Evolutionary conservation across 345 rosid species (phyloP), one percentile per base, ranked within the genome.

Genomic region (Arabis hirsuta): DNA sequence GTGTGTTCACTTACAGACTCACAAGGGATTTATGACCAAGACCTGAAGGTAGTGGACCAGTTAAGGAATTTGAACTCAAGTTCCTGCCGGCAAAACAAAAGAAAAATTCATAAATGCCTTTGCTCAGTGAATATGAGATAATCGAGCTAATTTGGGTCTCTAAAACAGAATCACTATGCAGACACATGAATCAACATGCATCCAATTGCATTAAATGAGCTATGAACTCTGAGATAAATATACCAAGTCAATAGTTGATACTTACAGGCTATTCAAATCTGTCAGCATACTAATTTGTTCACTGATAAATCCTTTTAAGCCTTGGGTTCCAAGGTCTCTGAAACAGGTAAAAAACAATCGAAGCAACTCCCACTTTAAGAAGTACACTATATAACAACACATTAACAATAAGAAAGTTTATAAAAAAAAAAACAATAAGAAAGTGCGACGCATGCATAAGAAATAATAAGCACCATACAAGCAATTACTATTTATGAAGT

Each of bases 261-360:
- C 99, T 88, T 86, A 96, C 99, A 96, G 71, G 87, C 83, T 81
- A 76, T 86, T 86, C 90, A 96, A 85, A 81, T 96, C 53, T 31
- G 86, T 78, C 76, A 96, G 81, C 69, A 85, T 95, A 76, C 90
- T 74, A 72, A 96, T 92, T 80, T 85, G 85, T 64, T 90, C 97
- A 68, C 95, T 87, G 50, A 92, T 83, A 66, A 53, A 84, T 45
- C 99, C 99, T 85, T 86, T 90, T 84, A 96, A 79, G 69, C 91
- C 97, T 84, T 87, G 99, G 69, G 90, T 88, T 68, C 85, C 91
- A 51, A 96, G 96, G 80, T 96, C 97, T 77, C 99, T 96, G 85
- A 67, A 81, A 80, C 50, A 65, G 11, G 48, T 38, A 48, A 43
- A 73, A 13, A 26, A 50, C 3, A 29, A 43, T 24, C 24, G 10